Base-by-base conservation (phyloP, 257 asterid species). In the Craterostigma plantagineum region DNA sequence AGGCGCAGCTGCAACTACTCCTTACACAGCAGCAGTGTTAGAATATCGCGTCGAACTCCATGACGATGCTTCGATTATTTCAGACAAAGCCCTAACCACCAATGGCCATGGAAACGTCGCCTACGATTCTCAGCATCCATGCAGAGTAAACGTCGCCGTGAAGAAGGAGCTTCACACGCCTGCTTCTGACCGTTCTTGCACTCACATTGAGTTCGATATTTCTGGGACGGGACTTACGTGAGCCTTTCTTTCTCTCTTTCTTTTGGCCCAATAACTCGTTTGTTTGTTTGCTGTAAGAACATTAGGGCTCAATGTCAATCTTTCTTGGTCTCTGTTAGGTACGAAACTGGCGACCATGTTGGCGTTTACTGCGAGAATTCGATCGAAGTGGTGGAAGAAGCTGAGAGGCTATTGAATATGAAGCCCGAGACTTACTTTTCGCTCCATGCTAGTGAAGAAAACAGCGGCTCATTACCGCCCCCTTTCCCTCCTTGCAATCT, bases 321-420 rank as follows among this genome's bases (percentile, higher is more conserved):
- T 40, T 33, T 35, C 50, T 57, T 41, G 47, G 18, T 42, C n/a
- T n/a, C 51, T 35, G 51, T 57, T 75, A 90, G 99, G 38, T 90
- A 90, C 43, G 96, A 80, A 64, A 90, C 99, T 0, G 99, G 99
- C 23, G 99, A 90, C 51, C 99, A 90, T 52, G 91, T 84, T n/a
- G 99, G 99, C 51, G 94, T 90, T 39, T 75, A 50, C 77, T 77
- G 91, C 63, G 99, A 90, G 59, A 90, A 90, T 65, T 49, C 67
- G 55, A 36, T 68, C 49, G 96, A 83, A 67, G 70, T 67, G 3
- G 99, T 83, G n/a, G 96, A 75, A 63, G 96, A 90, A 64, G 96
- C 99, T 23, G 99, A 77, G 54, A 64, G 71, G 50, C 48, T 90
- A 42, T 68, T 90, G 40, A 64, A 63, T 49, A n/a, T 77, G 47